A percentile compares a stretch with the other conserved stretches of the same genome.
Evolutionary conservation across 2,329 filamentous ascomycete species (phyloP).

Genomic region (Cercospora sojina): DNA sequence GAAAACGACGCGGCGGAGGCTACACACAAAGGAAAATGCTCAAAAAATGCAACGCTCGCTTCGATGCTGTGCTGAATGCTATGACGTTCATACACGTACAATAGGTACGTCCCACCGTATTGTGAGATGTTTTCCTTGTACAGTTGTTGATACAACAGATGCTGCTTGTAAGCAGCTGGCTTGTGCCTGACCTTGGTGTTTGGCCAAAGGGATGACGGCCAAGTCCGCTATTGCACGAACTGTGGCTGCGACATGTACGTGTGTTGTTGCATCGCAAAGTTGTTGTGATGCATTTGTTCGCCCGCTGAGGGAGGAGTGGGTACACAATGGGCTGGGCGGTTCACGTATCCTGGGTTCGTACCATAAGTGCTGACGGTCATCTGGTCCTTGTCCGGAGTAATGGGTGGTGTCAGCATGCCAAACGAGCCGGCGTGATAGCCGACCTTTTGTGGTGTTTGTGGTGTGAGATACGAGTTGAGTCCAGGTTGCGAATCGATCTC

Average conservation of each 20-base stretch:
- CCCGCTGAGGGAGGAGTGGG: slow-evolving; percentile 38
- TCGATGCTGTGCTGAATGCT: slow-evolving; percentile 36
- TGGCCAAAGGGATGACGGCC: not conserved
- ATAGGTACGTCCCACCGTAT: slow-evolving; percentile 9
- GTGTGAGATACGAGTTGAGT: slow-evolving; percentile 54
- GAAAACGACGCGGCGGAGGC: slow-evolving; percentile 12
- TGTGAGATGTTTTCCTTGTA: slow-evolving; percentile 13
- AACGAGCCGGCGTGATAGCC: slow-evolving; percentile 65
- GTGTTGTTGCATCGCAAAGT: slow-evolving; percentile 22
- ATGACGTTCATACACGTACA: slow-evolving; percentile 32
- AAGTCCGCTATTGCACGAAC: slow-evolving; percentile 31
- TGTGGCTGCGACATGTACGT: slow-evolving; percentile 33
- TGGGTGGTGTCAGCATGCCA: slow-evolving; percentile 80
- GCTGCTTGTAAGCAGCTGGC: slow-evolving; percentile 13
- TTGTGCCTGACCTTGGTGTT: not conserved
- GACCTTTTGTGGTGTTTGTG: slow-evolving; percentile 77
- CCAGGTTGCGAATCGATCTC: slow-evolving; percentile 30
- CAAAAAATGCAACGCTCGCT: slow-evolving; percentile 36
- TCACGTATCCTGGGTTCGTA: slow-evolving; percentile 30
- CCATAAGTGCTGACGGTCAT: slow-evolving; percentile 28
- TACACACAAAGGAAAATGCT: slow-evolving; percentile 32
- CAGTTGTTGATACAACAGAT: slow-evolving; percentile 28
- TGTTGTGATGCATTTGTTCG: slow-evolving; percentile 30
- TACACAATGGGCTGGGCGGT: slow-evolving; percentile 28
- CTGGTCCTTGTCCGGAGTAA: slow-evolving; percentile 67